Conservation (phyloP, 23 red algal species). For the Cyanidiococcus yangmingshanensis region DNA sequence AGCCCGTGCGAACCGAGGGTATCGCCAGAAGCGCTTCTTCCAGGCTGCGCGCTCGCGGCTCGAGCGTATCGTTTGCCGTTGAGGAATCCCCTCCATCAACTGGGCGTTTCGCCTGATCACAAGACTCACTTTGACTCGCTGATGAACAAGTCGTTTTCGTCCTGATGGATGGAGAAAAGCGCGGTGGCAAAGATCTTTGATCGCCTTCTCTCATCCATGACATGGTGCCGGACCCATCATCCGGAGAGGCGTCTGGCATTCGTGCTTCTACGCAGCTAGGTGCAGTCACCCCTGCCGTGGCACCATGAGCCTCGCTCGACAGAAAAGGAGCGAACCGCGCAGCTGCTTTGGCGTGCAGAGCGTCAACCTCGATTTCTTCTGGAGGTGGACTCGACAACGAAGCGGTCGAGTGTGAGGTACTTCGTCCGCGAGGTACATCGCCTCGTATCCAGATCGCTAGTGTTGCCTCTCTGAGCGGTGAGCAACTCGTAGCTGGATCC, state of each 20-base stretch:
- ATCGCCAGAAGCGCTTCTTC: no score
- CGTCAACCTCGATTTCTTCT: background rate
- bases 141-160: no score
- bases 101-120: background rate
- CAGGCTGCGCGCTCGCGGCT: no score
- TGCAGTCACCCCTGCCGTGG: no score
- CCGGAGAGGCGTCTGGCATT: no score
- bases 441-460: background rate
- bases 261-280: no score
- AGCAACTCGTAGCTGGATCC: background rate
- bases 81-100: background rate
- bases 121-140: no score
- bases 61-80: background rate
- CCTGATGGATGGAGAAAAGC: no score
- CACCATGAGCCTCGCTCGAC: background rate
- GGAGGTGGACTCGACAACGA: conserved; percentile 10
- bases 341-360: background rate
- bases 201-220: no score
- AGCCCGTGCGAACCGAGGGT: no score
- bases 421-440: background rate
- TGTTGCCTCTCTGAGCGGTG: background rate
- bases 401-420: background rate
- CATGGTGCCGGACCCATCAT: no score
- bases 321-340: background rate
- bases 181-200: no score